phyloP scores from a whole-genome alignment of 2,329 filamentous ascomycete genomes.

The Pseudogymnoascus sp. region DNA sequence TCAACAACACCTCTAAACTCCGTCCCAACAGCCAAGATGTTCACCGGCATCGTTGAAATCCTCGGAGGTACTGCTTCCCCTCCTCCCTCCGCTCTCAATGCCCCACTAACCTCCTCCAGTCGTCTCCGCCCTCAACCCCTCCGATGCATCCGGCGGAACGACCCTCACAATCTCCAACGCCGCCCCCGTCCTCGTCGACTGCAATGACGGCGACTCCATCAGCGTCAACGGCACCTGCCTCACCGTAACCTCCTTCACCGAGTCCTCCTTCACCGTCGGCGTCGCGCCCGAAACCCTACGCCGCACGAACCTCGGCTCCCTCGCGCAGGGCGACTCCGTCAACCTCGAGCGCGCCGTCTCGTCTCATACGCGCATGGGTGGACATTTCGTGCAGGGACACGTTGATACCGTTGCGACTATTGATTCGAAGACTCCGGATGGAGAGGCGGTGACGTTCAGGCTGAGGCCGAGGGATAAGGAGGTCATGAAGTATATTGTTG shows the following conservation, averaged over 20 bases:
- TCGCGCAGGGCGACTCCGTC: slow-evolving; percentile 59
- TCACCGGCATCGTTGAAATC: slow-evolving; percentile 88
- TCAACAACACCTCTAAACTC: slow-evolving; percentile 1
- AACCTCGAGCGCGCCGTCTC: slow-evolving; percentile 93
- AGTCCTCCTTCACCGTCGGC: slow-evolving; percentile 71
- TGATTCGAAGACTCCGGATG: slow-evolving; percentile 64
- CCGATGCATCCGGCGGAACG: slow-evolving; percentile 79
- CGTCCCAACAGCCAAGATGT: slow-evolving; percentile 50
- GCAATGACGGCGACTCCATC: slow-evolving; percentile 77
- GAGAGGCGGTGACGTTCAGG: slow-evolving; percentile 82
- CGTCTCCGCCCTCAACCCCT: slow-evolving; percentile 70
- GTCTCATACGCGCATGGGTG: slow-evolving; percentile 89
- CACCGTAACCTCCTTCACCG: slow-evolving; percentile 69
- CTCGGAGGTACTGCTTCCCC: slow-evolving; percentile 66
- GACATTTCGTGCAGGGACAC: slow-evolving; percentile 96
- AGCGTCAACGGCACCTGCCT: slow-evolving; percentile 92
- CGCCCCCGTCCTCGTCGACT: slow-evolving; percentile 67
- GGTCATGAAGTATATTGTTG: slow-evolving; percentile 80
- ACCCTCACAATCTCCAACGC: slow-evolving; percentile 76
- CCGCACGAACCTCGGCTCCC: slow-evolving; percentile 81
- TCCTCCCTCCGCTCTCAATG: slow-evolving; percentile 26
- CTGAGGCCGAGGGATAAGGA: slow-evolving; percentile 62
- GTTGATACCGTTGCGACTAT: slow-evolving; percentile 85
- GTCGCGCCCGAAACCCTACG: slow-evolving; percentile 93
- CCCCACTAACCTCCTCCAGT: slow-evolving; percentile 43